Evolutionary conservation across 2,329 filamentous ascomycete genomes (phyloP), one percentile per base, ranked within the genome.

Genomic region (Arthrobotrys musiformis): DNA sequence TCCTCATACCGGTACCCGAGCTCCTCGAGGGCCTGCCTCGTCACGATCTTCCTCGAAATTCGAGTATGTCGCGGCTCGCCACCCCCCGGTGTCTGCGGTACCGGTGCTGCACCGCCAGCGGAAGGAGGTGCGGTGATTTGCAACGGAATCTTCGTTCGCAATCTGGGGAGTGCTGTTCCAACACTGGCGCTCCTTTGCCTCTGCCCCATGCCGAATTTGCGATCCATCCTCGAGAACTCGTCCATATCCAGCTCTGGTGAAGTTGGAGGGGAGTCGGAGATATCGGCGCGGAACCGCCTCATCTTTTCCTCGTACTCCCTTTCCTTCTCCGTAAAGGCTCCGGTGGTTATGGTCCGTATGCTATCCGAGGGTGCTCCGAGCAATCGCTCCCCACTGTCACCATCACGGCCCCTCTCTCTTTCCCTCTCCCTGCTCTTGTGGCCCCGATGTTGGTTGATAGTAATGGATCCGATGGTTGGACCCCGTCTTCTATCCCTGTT

Each of bases 41-140:
- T 86, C 8, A 98, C 93, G 44, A 97, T 85, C 80, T 97, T 93
- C 84, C 96, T 97, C 52, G 94, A 96, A 80, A 98, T 93, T 84
- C 97, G 94, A 0, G 94, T 98, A 48, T 78, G 74, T 33, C 68
- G 50, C 4, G 60, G 58, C 40, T 78, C 74, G n/a, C 19, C 46
- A 1, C 70, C 70, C 24, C 73, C 68, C 7, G 66, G 73, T 4
- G 66, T 66, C 6, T 46, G 44, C 19, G 73, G 67, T 11, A 63
- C 70, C 3, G 6, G 19, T 22, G 30, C 44, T 0, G 50, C 56
- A 24, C 30, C 61, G 11, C 35, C 60, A 24, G 26, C 63, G 6
- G 64, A 40, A 8, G 74, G 50, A 15, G 74, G 61, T 19, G 67
- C 67, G 4, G 54, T 7, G 19, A 78, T 78, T 40, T 72, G 74